Evolutionary conservation across 2,329 filamentous ascomycete genomes (phyloP).

Genomic region (Fusarium robinianum): DNA sequence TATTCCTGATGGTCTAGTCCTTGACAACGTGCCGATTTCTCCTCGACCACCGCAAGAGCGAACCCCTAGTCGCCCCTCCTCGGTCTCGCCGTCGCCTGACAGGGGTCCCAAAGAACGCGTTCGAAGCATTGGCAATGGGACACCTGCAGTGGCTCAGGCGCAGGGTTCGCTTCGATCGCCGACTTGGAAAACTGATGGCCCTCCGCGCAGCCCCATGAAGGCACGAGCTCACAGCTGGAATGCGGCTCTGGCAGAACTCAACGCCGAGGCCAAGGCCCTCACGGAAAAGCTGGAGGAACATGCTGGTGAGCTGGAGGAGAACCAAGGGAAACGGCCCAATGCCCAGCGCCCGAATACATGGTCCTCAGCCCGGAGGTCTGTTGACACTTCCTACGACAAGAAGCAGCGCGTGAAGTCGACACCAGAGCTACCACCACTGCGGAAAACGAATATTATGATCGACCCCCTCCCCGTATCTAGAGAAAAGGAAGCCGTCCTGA

Average conservation of each 20-base stretch:
- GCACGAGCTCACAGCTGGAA: conserved; percentile 75
- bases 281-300: conserved; percentile 83
- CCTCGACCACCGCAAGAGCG: conserved; percentile 66
- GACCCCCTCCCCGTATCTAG: conserved; percentile 83
- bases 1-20: conserved; percentile 76
- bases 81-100: conserved; percentile 59
- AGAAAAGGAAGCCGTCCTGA: conserved; percentile 83
- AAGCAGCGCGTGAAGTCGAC: conserved; percentile 65
- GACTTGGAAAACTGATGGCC: conserved; percentile 54
- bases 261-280: conserved; percentile 71
- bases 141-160: conserved; percentile 61
- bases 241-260: conserved; percentile 69
- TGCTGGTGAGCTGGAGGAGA: conserved; percentile 62
- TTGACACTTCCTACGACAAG: conserved; percentile 44
- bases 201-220: conserved; percentile 50
- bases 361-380: conserved; percentile 43
- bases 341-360: conserved; percentile 47
- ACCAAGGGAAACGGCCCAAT: conserved; percentile 40
- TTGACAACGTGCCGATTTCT: conserved; percentile 83
- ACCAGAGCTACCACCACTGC: conserved; percentile 70
- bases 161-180: conserved; percentile 65
- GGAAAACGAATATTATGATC: conserved; percentile 78
- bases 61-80: conserved; percentile 56
- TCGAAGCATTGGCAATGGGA: conserved; percentile 66
- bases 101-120: conserved; percentile 55